Percentiles rank a stretch among this genome's conserved stretches.
These are phyloP conservation scores for Malassezia pachydermatis DNA, from an alignment of 1,284 basidiomycete genomes.

Conservation along the genomic window DNA sequence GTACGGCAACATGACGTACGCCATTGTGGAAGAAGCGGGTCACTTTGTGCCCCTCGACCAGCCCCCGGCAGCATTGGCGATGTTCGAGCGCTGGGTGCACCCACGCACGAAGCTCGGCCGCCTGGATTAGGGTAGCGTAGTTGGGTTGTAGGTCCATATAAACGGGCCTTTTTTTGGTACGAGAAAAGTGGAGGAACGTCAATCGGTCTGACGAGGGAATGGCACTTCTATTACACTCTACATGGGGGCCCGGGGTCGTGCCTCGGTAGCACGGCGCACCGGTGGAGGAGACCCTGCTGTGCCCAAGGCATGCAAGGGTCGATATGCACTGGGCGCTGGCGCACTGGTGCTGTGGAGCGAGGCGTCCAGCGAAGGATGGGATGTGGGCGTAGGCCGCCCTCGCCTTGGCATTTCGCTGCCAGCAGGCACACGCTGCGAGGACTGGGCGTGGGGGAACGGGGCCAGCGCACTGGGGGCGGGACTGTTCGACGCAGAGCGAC, in stretches of 20 bases:
- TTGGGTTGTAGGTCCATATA: not conserved
- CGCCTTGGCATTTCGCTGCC: not conserved
- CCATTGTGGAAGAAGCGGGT: conserved; percentile 32
- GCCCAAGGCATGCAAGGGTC: no score
- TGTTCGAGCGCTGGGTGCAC: conserved; percentile 42
- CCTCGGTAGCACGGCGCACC: no score
- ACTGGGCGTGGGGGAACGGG: conserved; percentile 38
- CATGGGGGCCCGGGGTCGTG: no score
- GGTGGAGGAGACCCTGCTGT: no score
- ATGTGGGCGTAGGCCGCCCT: not conserved
- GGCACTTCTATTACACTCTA: no score
- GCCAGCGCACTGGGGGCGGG: conserved; percentile 42
- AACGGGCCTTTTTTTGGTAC: not conserved
- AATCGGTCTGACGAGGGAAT: not conserved
- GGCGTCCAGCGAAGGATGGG: conserved; percentile 26
- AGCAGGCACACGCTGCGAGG: not conserved
- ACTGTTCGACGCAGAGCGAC: conserved; percentile 17
- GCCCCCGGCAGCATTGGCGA: conserved; percentile 26
- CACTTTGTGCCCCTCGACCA: conserved; percentile 46
- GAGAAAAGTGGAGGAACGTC: no score
- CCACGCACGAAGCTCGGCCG: conserved; percentile 2
- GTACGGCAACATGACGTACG: conserved; percentile 29
- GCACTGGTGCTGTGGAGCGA: conserved; percentile 34
- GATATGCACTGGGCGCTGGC: conserved; percentile 8
- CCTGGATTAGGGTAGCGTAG: no score